Evolutionary conservation across 768 basidiomycete genomes (phyloP).

Genomic region (Cyclocybe cylindracea): DNA sequence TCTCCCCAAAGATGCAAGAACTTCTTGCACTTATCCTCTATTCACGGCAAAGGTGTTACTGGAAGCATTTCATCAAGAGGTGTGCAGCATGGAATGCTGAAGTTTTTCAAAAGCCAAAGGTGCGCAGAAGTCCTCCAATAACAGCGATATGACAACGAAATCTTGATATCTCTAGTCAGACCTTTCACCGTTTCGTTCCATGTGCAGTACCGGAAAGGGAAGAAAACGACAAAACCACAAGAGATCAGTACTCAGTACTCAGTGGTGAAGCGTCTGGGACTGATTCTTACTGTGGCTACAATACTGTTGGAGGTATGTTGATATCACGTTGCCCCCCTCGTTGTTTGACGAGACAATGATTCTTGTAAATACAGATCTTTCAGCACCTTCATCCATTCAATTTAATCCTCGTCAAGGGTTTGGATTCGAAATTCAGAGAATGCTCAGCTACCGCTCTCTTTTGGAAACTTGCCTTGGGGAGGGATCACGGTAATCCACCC

Average conservation of each 20-base stretch:
- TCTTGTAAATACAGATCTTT: not conserved
- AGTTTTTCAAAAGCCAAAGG: not conserved
- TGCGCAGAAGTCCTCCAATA: not conserved
- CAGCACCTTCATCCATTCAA: slow-evolving; percentile 10
- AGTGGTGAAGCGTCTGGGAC: not conserved
- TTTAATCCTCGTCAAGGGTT: not conserved
- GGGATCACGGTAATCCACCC: not conserved
- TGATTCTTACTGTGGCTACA: not conserved
- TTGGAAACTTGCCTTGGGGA: not conserved
- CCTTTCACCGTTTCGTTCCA: not conserved
- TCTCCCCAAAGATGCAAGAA: no score
- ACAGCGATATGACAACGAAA: not conserved
- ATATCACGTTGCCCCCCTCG: not conserved
- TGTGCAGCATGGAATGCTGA: no score
- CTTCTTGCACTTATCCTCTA: no score
- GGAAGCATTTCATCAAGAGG: no score
- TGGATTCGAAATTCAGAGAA: not conserved
- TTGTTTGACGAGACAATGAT: no score
- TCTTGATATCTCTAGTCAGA: not conserved
- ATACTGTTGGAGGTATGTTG: slow-evolving; percentile 6
- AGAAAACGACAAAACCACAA: no score
- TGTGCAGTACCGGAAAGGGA: not conserved
- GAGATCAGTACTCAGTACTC: not conserved
- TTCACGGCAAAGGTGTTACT: no score
- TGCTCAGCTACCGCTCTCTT: not conserved